Conservation (phyloP, 495 filamentous ascomycete genomes). For the Chaetomium fimeti region DNA sequence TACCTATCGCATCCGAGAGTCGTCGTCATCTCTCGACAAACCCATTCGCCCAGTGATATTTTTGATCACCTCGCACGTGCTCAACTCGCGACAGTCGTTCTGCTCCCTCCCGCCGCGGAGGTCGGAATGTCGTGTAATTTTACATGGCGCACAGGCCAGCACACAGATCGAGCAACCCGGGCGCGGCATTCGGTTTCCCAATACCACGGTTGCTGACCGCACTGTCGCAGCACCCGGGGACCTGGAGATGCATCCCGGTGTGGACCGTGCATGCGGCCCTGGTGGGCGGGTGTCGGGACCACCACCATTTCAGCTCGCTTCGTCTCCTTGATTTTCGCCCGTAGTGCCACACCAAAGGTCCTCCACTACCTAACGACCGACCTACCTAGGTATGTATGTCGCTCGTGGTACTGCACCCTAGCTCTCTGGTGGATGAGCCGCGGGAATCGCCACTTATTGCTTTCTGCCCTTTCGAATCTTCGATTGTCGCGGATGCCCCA, state of each 20-base stretch:
- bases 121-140: not conserved
- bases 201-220: conserved; percentile 26
- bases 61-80: not conserved
- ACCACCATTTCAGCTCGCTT: conserved; percentile 3
- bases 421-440: not conserved
- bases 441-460: not conserved
- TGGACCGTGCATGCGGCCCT: conserved; percentile 10
- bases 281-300: conserved; percentile 5
- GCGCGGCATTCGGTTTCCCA: conserved; percentile 22
- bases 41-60: not conserved
- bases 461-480: not conserved
- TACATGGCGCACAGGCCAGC: conserved; percentile 6
- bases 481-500: not conserved
- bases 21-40: not conserved
- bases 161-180: not conserved
- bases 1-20: not conserved
- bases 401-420: not conserved
- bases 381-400: no score
- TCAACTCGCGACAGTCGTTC: not conserved
- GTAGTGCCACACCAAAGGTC: not conserved
- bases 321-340: conserved; percentile 6
- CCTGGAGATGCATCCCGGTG: conserved; percentile 16
- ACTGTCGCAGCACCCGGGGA: conserved; percentile 14
- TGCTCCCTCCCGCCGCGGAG: not conserved
- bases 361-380: no score